Evolutionary conservation across 2,329 filamentous ascomycete species (phyloP).

Genomic region (Fusarium subtropicale): DNA sequence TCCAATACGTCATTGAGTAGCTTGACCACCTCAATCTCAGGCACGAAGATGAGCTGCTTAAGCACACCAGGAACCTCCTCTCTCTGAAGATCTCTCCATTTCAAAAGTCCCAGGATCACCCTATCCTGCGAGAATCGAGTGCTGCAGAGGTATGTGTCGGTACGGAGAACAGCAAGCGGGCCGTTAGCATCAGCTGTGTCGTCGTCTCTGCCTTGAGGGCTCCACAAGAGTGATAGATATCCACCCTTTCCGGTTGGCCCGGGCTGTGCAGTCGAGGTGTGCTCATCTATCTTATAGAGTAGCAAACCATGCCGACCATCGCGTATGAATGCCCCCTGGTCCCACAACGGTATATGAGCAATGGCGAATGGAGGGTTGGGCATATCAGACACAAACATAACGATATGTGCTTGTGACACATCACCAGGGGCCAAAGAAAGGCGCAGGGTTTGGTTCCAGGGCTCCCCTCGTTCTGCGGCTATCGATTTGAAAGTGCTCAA

Average conservation of each 20-base stretch:
- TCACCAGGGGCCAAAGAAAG: slow-evolving; percentile 82
- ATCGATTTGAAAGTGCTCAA: slow-evolving; percentile 90
- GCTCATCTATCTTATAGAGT: slow-evolving; percentile 92
- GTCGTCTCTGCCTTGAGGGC: slow-evolving; percentile 72
- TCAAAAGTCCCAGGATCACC: slow-evolving; percentile 82
- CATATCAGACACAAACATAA: slow-evolving; percentile 89
- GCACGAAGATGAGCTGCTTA: slow-evolving; percentile 88
- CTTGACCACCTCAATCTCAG: slow-evolving; percentile 98
- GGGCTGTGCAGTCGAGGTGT: slow-evolving; percentile 76
- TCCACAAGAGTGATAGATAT: slow-evolving; percentile 88
- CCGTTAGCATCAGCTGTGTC: slow-evolving; percentile 81
- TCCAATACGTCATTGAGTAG: slow-evolving; percentile 90
- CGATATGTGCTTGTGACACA: slow-evolving; percentile 84
- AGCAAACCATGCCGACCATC: slow-evolving; percentile 86
- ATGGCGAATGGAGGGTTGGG: slow-evolving; percentile 91
- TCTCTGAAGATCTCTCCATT: slow-evolving; percentile 82
- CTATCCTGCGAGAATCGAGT: slow-evolving; percentile 95
- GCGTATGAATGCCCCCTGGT: slow-evolving; percentile 86
- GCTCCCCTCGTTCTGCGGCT: slow-evolving; percentile 79
- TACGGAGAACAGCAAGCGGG: slow-evolving; percentile 79
- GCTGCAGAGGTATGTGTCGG: slow-evolving; percentile 91
- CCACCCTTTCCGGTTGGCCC: slow-evolving; percentile 79
- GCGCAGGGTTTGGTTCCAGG: slow-evolving; percentile 90
- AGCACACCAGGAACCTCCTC: slow-evolving; percentile 79
- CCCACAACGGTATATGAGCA: slow-evolving; percentile 94